These are phyloP conservation scores for Beauveria medogensis DNA, from an alignment of 2,329 filamentous ascomycete species.

Conservation along the genomic window DNA sequence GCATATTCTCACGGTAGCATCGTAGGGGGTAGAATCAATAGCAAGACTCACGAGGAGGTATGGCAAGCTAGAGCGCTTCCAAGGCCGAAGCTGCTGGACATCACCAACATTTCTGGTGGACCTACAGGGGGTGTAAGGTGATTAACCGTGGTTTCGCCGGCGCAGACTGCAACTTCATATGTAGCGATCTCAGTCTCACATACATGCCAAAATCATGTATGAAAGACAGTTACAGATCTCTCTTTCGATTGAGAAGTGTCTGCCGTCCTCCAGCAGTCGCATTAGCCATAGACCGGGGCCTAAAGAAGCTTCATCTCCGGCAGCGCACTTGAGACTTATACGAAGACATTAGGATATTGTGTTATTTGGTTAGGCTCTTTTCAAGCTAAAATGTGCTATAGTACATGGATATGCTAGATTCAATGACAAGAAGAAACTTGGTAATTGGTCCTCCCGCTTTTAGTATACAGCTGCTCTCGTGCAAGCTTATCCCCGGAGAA, in stretches of 20 bases:
- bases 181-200: background rate
- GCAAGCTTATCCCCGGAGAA: background rate
- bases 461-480: background rate
- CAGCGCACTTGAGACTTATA: background rate
- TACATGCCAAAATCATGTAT: background rate
- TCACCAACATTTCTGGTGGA: constrained; percentile 11
- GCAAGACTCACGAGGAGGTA: background rate
- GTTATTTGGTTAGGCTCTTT: background rate
- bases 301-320: background rate
- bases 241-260: background rate
- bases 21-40: background rate
- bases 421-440: background rate
- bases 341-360: background rate
- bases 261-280: background rate
- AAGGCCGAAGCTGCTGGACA: background rate
- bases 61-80: background rate
- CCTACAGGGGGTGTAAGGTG: background rate
- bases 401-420: constrained; percentile 9
- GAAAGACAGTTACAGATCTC: background rate
- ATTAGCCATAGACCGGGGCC: too few relatives aligned
- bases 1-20: background rate
- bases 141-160: constrained; percentile 12
- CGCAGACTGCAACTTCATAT: background rate
- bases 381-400: background rate
- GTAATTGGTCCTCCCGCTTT: background rate